These are phyloP conservation scores for Colletotrichum simmondsii DNA, from an alignment of 2,329 filamentous ascomycete species.

Conservation along the genomic window DNA sequence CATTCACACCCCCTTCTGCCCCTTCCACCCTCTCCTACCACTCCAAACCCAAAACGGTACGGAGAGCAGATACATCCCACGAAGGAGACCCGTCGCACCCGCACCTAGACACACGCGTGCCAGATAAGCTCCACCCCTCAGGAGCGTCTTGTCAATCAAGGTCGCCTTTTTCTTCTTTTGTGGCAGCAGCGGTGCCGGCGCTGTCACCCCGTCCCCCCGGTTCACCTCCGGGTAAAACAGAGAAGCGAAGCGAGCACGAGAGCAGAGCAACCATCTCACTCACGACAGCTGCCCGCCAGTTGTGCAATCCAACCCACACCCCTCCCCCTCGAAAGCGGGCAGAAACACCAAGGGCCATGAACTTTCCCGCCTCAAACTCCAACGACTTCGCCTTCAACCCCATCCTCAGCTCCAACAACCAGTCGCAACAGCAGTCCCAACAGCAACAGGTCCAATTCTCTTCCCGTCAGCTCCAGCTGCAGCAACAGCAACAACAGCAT, in stretches of 20 bases:
- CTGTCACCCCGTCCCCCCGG: conserved; percentile 11
- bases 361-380: conserved; percentile 44
- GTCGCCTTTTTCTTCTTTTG: neutral
- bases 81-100: conserved; percentile 18
- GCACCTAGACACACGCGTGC: neutral
- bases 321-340: neutral
- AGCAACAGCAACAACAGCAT: conserved; percentile 31
- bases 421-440: conserved; percentile 32
- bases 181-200: neutral
- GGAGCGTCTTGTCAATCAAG: neutral
- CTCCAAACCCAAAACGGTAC: conserved; percentile 32
- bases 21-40: conserved; percentile 28
- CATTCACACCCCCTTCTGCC: conserved; percentile 25
- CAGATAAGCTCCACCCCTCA: conserved; percentile 34
- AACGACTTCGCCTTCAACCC: conserved; percentile 42
- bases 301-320: conserved; percentile 1
- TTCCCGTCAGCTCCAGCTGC: conserved; percentile 37
- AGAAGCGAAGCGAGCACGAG: neutral
- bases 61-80: conserved; percentile 27
- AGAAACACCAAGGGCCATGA: conserved; percentile 39
- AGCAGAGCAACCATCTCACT: conserved; percentile 3
- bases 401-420: conserved; percentile 37
- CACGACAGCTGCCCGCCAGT: conserved; percentile 33
- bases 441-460: conserved; percentile 35
- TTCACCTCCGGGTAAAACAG: conserved; percentile 8